Conservation (phyloP, 345 rosid species). For the Camelina laxa region DNA sequence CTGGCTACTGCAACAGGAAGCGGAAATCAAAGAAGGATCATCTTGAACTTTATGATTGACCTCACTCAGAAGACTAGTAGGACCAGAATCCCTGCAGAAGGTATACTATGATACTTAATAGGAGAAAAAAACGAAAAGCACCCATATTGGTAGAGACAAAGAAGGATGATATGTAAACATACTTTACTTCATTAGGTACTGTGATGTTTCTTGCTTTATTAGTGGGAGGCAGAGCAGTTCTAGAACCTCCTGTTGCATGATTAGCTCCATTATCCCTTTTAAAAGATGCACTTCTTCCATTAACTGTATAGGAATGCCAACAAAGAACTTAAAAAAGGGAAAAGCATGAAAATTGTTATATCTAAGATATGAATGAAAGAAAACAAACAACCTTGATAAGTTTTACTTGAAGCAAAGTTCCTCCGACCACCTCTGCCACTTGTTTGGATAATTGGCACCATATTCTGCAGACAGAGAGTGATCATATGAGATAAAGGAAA, state of each 20-base stretch:
- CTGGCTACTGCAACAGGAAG: slow-evolving; percentile 40
- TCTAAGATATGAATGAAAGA: not conserved
- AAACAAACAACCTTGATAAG: slow-evolving; percentile 50
- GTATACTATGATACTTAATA: slow-evolving; percentile 6
- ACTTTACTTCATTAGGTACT: slow-evolving; percentile 53
- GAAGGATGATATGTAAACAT: slow-evolving; percentile 32
- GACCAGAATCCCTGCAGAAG: slow-evolving; percentile 52
- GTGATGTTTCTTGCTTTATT: slow-evolving; percentile 51
- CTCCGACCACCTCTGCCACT: slow-evolving; percentile 60
- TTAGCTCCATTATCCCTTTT: slow-evolving; percentile 64
- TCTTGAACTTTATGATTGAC: slow-evolving; percentile 37
- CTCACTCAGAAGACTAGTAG: slow-evolving; percentile 51
- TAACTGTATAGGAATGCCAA: slow-evolving; percentile 49
- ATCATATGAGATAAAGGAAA: slow-evolving; percentile 26
- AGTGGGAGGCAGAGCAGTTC: slow-evolving; percentile 40
- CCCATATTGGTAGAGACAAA: not conserved
- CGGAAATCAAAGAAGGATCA: slow-evolving; percentile 37
- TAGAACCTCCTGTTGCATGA: slow-evolving; percentile 48
- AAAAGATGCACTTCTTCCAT: slow-evolving; percentile 54
- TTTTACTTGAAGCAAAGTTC: slow-evolving; percentile 50
- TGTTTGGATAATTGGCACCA: slow-evolving; percentile 43
- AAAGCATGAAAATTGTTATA: not conserved
- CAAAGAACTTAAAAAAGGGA: slow-evolving; percentile 30
- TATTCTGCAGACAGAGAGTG: slow-evolving; percentile 51
- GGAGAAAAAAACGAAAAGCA: not conserved